Evolutionary conservation across 2,329 filamentous ascomycete genomes (phyloP).

Genomic region (Colletotrichum sp.): DNA sequence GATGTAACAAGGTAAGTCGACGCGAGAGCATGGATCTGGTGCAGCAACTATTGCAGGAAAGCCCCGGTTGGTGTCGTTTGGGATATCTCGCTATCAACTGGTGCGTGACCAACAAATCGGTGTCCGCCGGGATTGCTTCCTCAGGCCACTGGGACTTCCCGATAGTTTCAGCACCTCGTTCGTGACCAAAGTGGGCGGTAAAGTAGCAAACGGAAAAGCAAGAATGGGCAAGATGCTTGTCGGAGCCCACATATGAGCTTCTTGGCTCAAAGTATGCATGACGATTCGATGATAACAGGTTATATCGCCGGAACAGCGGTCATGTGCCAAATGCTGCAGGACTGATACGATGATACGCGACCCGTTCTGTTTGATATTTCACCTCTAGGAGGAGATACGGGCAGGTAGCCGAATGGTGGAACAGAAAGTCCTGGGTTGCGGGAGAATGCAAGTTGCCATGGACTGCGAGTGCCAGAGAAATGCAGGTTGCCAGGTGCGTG

Average conservation of each 20-base stretch:
- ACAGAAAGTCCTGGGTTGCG: not conserved
- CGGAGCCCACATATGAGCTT: not conserved
- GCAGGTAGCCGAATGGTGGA: not conserved
- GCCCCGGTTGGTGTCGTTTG: not conserved
- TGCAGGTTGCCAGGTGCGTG: not conserved
- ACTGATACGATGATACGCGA: not conserved
- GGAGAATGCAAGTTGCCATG: not conserved
- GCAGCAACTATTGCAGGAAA: not conserved
- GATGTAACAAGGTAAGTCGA: not conserved
- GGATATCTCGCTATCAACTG: not conserved
- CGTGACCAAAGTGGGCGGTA: not conserved
- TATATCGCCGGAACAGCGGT: not conserved
- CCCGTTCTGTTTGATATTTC: not conserved
- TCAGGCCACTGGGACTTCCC: not conserved
- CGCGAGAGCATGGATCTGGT: not conserved
- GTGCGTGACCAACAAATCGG: not conserved
- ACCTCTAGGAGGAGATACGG: not conserved
- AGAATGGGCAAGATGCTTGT: not conserved
- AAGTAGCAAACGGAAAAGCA: slow-evolving; percentile 3
- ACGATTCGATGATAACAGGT: not conserved
- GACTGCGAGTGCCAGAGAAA: not conserved
- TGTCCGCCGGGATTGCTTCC: not conserved
- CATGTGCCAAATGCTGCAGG: slow-evolving; percentile 7
- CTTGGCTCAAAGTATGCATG: not conserved
- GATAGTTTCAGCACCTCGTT: not conserved